A percentile compares a stretch with the other conserved stretches of the same genome.
These are phyloP conservation scores for Cavenderia fasciculata DNA, from an alignment of 78 protist genomes.

Conservation along the genomic window DNA sequence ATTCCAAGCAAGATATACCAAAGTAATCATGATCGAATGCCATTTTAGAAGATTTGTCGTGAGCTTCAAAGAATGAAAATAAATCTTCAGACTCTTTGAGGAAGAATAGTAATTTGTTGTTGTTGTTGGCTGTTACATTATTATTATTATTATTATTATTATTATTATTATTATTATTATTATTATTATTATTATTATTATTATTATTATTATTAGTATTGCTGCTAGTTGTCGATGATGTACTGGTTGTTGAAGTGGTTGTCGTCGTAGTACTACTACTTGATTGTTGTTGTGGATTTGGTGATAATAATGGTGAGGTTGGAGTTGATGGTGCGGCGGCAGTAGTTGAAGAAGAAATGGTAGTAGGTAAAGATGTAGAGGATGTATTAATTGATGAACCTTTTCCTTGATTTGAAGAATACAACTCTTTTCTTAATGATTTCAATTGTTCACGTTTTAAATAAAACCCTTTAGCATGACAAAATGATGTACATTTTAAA, in stretches of 20 bases:
- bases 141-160: background rate
- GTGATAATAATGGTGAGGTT: constrained; percentile 7
- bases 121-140: background rate
- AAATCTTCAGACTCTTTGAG: constrained; percentile 36
- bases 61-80: constrained; percentile 12
- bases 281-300: background rate
- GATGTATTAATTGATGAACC: background rate
- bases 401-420: background rate
- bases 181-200: background rate
- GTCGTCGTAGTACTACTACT: background rate
- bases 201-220: background rate
- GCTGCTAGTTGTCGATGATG: background rate
- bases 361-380: background rate
- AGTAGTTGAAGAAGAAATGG: background rate
- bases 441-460: constrained; percentile 21
- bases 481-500: constrained; percentile 55
- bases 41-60: constrained; percentile 22
- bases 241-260: constrained; percentile 12
- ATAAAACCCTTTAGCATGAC: constrained; percentile 9
- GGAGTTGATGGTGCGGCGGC: background rate
- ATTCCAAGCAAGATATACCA: constrained; percentile 9
- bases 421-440: constrained; percentile 21
- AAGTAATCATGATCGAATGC: constrained; percentile 5
- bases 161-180: background rate
- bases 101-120: background rate